A percentile compares a stretch with the other conserved stretches of the same genome.
Conservation (phyloP, 176 grass and related monocot species). For the Ananas comosus region DNA sequence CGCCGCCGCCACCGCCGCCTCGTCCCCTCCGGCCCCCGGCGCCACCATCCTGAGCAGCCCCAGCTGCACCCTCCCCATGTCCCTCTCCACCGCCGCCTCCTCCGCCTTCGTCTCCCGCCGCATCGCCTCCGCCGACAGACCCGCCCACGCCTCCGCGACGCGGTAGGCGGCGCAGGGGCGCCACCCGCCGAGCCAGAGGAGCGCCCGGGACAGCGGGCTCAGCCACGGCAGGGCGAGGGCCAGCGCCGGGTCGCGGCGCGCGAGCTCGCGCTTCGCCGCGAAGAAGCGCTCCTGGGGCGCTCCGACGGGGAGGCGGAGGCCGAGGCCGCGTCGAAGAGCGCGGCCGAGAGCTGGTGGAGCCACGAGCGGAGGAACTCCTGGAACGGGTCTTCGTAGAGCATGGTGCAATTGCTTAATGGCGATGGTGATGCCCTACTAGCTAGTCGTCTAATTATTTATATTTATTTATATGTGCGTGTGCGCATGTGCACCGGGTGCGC, state of each 20-base stretch:
- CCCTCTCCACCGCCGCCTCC: conserved; percentile 15
- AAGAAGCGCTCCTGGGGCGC: background rate
- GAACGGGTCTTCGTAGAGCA: conserved; percentile 13
- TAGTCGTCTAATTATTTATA: too few relatives aligned
- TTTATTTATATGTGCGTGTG: too few relatives aligned
- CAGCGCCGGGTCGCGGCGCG: conserved; percentile 4
- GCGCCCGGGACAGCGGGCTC: background rate
- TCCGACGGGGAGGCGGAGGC: background rate
- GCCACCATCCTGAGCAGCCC: background rate
- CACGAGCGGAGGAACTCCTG: conserved; percentile 5
- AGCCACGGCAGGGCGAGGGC: conserved; percentile 11
- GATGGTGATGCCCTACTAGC: too few relatives aligned
- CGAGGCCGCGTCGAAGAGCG: background rate
- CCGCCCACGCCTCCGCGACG: background rate
- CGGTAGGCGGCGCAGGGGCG: conserved; percentile 13
- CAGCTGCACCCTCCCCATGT: background rate
- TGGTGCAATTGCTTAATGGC: background rate
- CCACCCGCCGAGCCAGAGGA: conserved; percentile 26
- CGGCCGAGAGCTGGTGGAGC: background rate
- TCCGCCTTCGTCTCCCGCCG: background rate
- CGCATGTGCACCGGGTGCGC: too few relatives aligned
- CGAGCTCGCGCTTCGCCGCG: background rate
- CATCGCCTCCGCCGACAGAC: conserved; percentile 9
- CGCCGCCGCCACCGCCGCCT: background rate
- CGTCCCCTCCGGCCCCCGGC: background rate